These are phyloP conservation scores for Eimeria zaria DNA, from an alignment of 169 alveolate genomes.

Conservation along the genomic window DNA sequence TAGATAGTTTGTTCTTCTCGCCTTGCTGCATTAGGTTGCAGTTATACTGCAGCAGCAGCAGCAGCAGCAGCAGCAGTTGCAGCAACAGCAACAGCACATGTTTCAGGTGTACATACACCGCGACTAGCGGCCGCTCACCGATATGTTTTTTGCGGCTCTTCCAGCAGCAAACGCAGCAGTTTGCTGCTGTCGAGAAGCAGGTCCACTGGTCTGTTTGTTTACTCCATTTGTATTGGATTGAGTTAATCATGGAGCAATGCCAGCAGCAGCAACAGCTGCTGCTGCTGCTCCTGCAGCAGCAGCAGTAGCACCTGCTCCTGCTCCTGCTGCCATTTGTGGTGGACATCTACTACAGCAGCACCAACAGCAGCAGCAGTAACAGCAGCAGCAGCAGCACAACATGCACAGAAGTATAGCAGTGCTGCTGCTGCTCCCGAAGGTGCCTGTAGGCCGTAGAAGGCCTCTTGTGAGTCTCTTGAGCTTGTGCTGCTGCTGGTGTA, in stretches of 20 bases:
- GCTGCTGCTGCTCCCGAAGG: conserved; percentile 24
- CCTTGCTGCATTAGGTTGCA: neutral
- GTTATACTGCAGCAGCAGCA: neutral
- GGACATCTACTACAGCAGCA: conserved; percentile 26
- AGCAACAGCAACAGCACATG: conserved; percentile 42
- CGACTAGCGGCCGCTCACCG: conserved; percentile 61
- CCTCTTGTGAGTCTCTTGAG: conserved; percentile 18
- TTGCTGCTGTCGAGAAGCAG: conserved; percentile 61
- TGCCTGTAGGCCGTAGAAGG: conserved; percentile 5
- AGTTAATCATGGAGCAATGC: neutral
- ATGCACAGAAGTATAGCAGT: neutral
- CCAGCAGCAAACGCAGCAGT: conserved; percentile 51
- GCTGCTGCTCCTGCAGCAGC: conserved; percentile 13
- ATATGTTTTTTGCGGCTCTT: conserved; percentile 42
- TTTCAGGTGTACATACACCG: conserved; percentile 59
- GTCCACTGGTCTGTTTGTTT: conserved; percentile 33
- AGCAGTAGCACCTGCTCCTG: too few species aligned
- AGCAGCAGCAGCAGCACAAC: too few species aligned
- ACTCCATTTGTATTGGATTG: conserved; percentile 13
- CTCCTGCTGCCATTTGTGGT: conserved; percentile 53
- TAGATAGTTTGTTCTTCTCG: conserved; percentile 17
- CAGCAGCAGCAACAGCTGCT: conserved; percentile 42
- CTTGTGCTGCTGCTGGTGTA: neutral
- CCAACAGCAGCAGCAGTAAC: conserved; percentile 26
- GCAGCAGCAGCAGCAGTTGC: conserved; percentile 63